These are phyloP conservation scores for Debaryomyces maramus DNA, from an alignment of 805 yeast genomes.

Conservation along the genomic window DNA sequence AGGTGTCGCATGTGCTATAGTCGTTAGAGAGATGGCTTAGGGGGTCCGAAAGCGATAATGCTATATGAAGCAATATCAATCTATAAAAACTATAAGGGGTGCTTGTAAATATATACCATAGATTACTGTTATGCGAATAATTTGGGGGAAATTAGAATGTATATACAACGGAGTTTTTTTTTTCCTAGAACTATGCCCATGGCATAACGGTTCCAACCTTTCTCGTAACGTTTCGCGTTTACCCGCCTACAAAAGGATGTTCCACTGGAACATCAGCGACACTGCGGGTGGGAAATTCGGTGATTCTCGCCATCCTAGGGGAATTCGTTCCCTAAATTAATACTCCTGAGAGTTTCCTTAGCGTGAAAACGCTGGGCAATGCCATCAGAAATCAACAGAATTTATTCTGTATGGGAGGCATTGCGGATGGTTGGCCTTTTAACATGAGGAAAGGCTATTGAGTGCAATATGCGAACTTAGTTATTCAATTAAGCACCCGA, in stretches of 20 bases:
- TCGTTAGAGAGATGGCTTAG: too few relatives aligned
- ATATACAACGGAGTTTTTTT: too few relatives aligned
- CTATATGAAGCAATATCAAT: too few relatives aligned
- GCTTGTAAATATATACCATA: too few relatives aligned
- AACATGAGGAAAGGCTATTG: slow-evolving; percentile 42
- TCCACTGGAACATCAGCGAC: background rate
- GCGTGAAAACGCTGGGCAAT: slow-evolving; percentile 60
- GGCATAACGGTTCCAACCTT: slow-evolving; percentile 29
- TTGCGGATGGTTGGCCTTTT: slow-evolving; percentile 55
- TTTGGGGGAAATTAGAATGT: too few relatives aligned
- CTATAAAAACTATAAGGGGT: too few relatives aligned
- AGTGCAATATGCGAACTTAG: slow-evolving; percentile 61
- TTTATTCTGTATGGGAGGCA: slow-evolving; percentile 49
- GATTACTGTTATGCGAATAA: too few relatives aligned
- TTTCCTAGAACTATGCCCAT: slow-evolving; percentile 7
- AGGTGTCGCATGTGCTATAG: too few relatives aligned
- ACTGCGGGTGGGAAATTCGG: slow-evolving; percentile 65
- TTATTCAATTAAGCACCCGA: slow-evolving; percentile 46
- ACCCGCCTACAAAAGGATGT: slow-evolving; percentile 40
- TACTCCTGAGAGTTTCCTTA: slow-evolving; percentile 58
- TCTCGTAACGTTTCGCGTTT: slow-evolving; percentile 48
- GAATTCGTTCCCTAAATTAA: slow-evolving; percentile 5
- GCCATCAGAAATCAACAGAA: slow-evolving; percentile 52
- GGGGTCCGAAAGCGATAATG: too few relatives aligned
- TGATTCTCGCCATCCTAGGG: slow-evolving; percentile 50